These are phyloP conservation scores for Podospora tetraspora DNA, from an alignment of 495 filamentous ascomycete genomes.

Conservation along the genomic window DNA sequence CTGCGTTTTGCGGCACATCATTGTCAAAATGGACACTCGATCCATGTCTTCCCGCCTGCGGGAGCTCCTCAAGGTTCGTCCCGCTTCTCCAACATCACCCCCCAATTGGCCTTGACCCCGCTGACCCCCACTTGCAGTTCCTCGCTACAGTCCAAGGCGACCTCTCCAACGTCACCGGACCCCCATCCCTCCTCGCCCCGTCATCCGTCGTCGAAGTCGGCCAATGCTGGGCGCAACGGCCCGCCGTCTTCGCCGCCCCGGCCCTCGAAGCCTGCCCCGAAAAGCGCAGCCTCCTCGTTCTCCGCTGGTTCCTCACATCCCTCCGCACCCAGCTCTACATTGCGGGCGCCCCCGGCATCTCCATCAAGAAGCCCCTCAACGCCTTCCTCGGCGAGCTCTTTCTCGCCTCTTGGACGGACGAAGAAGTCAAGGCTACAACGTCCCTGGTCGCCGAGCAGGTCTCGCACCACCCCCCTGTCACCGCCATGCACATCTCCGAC, in stretches of 20 bases:
- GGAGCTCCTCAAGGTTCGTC: not conserved
- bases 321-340: slow-evolving; percentile 69
- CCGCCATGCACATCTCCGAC: slow-evolving; percentile 76
- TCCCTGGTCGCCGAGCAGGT: slow-evolving; percentile 50
- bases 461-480: slow-evolving; percentile 83
- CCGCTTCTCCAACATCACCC: not conserved
- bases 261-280: slow-evolving; percentile 62
- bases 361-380: slow-evolving; percentile 39
- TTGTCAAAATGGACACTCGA: not conserved
- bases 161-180: slow-evolving; percentile 77
- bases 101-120: not conserved
- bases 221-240: slow-evolving; percentile 83
- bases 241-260: slow-evolving; percentile 72
- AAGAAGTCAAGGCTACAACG: slow-evolving; percentile 66
- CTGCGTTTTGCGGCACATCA: not conserved
- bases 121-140: slow-evolving; percentile 45
- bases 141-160: slow-evolving; percentile 83
- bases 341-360: slow-evolving; percentile 19
- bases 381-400: slow-evolving; percentile 41
- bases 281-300: slow-evolving; percentile 67
- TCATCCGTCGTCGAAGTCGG: slow-evolving; percentile 80
- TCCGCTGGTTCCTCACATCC: slow-evolving; percentile 80
- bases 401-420: slow-evolving; percentile 65
- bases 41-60: not conserved
- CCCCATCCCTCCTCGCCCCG: slow-evolving; percentile 75